Evolutionary conservation across 108 stramenopile genomes (phyloP).

Genomic region (Cylindrotheca fusiformis): DNA sequence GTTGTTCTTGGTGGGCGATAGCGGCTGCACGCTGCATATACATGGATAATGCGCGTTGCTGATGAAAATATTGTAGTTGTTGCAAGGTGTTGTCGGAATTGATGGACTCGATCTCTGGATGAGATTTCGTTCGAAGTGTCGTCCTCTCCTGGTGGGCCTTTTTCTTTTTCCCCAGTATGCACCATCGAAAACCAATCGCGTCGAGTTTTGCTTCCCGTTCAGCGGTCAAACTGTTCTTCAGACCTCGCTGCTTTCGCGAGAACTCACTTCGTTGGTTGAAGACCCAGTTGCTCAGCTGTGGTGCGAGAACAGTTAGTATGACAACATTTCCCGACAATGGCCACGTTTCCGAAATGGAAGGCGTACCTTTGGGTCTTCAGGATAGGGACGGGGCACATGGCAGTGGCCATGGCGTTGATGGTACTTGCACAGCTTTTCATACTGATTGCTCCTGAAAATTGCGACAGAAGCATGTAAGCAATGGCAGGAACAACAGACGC

Average conservation of each 20-base stretch:
- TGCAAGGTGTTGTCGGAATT: no score
- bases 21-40: no score
- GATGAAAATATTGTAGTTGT: no score
- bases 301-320: not conserved
- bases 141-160: no score
- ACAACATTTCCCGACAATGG: not conserved
- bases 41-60: no score
- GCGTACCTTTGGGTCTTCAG: not conserved
- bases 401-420: not conserved
- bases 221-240: constrained; percentile 1
- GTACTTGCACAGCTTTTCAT: not conserved
- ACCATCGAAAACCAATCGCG: not conserved
- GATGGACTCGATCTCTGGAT: no score
- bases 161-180: not conserved
- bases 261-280: not conserved
- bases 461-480: no score
- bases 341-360: not conserved
- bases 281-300: not conserved
- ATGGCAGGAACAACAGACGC: no score
- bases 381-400: not conserved
- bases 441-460: not conserved
- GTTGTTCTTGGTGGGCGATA: no score
- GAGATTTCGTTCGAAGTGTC: no score
- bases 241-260: not conserved
- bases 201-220: constrained; percentile 5